A percentile compares a stretch with the other conserved stretches of the same genome.
Conservation (phyloP, 345 rosid genomes). For the Brassica carinata region DNA sequence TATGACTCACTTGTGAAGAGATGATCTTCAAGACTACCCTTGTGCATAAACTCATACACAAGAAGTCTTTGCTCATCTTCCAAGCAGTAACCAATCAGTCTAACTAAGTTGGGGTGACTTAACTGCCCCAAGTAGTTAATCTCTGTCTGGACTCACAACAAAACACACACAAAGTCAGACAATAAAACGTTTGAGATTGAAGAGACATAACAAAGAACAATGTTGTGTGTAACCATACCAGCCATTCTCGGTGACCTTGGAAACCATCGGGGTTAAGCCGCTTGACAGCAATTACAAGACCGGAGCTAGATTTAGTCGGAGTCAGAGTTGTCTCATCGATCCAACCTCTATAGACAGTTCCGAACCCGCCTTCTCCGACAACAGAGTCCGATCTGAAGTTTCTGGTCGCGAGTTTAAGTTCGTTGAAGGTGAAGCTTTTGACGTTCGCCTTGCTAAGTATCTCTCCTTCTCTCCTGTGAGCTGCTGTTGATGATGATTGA, state of each 20-base stretch:
- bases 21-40: constrained; percentile 95
- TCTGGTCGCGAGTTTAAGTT: constrained; percentile 80
- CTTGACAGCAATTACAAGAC: constrained; percentile 85
- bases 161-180: constrained; percentile 10
- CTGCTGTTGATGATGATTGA: constrained; percentile 48
- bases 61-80: constrained; percentile 94
- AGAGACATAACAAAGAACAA: constrained; percentile 3
- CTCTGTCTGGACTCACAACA: constrained; percentile 61
- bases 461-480: constrained; percentile 74
- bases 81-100: constrained; percentile 83
- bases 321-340: constrained; percentile 69
- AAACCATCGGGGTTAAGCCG: constrained; percentile 84
- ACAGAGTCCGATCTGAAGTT: constrained; percentile 94
- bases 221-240: constrained; percentile 51
- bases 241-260: constrained; percentile 97
- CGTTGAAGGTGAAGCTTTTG: constrained; percentile 67
- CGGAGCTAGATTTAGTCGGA: constrained; percentile 78
- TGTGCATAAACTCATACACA: constrained; percentile 92
- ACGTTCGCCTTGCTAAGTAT: constrained; percentile 68
- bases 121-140: constrained; percentile 85
- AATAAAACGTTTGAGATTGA: not conserved
- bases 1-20: constrained; percentile 70
- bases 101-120: constrained; percentile 81
- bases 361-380: constrained; percentile 97
- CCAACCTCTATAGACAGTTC: constrained; percentile 94